Evolutionary conservation across 1,284 basidiomycete genomes (phyloP), one percentile per base, ranked within the genome.

Genomic region (Apiotrichum akiyoshidainum): DNA sequence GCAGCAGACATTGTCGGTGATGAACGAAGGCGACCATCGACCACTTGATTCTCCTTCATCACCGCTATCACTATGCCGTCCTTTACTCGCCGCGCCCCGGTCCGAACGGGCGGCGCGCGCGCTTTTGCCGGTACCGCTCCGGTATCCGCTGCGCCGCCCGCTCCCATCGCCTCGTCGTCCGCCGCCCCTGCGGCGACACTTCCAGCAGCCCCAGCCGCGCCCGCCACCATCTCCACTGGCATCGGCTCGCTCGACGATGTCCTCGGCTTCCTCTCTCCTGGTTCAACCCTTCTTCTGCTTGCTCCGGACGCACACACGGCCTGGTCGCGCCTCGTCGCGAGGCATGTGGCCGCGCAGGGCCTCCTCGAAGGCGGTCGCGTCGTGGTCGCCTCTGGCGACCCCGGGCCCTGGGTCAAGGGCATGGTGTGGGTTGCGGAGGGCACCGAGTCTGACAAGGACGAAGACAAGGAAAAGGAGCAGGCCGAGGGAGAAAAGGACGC

Each of bases 171-270:
- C 17, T 16, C 33, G 12, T 34, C 41, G 5, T 14, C 52, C 8
- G 19, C 47, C 35, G 16, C 42, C 21, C 13, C 47, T 35, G 16
- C 34, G 34, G 17, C 47, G 11, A 17, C 48, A 17, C 45, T 19
- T 41, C 6, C 7, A 83, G 83, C 39, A 83, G 86, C 1, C 79
- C 83, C 14, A 81, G 40, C 42, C 6, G 3, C 42, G 19, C 84
- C 12, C 74, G 82, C 41, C 80, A 90, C 60, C n/a, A 84, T 88
- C 19, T 94, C 92, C 0, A 91, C 90, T 5, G 96, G 95, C 2
- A 86, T 98, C 7, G 86, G 92, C 14, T 92, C 93, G 6, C 82
- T 99, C n/a, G 95, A 99, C 76, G 96, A 99, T 72, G 84, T 98
- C 58, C 84, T 98, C 37, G 92, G 92, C 58, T 92, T 91, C 31